phyloP scores from a whole-genome alignment of 805 yeast species.

The Teunomyces atbi region DNA sequence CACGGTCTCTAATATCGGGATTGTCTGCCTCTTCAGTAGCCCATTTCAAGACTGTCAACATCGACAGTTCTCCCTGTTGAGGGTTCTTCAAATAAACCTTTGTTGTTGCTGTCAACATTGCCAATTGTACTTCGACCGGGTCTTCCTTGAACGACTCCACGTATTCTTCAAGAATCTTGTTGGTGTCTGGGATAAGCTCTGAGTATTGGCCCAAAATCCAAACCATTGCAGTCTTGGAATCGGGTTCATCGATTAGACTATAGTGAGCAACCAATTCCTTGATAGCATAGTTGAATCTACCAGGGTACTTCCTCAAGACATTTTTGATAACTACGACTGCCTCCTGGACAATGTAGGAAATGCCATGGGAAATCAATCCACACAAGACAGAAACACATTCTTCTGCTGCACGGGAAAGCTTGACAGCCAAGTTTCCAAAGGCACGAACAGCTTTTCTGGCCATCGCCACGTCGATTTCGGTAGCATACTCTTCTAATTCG shows the following conservation, averaged over 20 bases:
- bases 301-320: conserved; percentile 74
- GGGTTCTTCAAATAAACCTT: conserved; percentile 65
- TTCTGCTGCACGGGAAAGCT: conserved; percentile 59
- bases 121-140: conserved; percentile 68
- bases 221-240: conserved; percentile 70
- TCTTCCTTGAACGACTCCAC: conserved; percentile 56
- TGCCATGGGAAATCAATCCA: conserved; percentile 60
- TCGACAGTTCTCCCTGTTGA: conserved; percentile 50
- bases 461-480: conserved; percentile 83
- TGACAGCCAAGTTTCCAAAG: conserved; percentile 84
- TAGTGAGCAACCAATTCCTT: conserved; percentile 29
- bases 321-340: conserved; percentile 72
- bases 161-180: conserved; percentile 40
- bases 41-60: conserved; percentile 57
- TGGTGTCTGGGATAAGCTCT: conserved; percentile 42
- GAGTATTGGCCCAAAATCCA: conserved; percentile 85
- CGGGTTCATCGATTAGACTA: conserved; percentile 64
- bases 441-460: conserved; percentile 86
- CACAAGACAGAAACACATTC: conserved; percentile 63
- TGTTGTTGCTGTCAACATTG: conserved; percentile 70
- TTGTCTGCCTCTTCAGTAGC: conserved; percentile 75
- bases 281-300: conserved; percentile 40
- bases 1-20: conserved; percentile 87
- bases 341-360: conserved; percentile 78
- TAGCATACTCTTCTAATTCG: conserved; percentile 83